Evolutionary conservation across 805 yeast genomes (phyloP).

Genomic region (Saturnispora gosingensis): DNA sequence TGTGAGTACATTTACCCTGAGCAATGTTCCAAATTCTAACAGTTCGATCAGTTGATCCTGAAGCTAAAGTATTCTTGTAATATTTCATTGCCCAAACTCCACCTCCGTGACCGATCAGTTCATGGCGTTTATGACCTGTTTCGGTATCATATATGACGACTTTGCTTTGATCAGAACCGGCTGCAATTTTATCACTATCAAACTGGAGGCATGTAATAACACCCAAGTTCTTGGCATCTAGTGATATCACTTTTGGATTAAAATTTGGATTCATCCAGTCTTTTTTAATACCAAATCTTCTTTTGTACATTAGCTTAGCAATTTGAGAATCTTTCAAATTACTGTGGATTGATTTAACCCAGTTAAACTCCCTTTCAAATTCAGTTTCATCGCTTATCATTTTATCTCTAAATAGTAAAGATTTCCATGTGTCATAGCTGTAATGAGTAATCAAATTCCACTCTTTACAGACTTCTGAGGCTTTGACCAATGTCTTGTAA

Average conservation of each 20-base stretch:
- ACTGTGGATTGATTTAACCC: slow-evolving; percentile 11
- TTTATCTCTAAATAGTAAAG: slow-evolving; percentile 51
- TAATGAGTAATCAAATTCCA: slow-evolving; percentile 65
- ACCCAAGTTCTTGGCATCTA: slow-evolving; percentile 56
- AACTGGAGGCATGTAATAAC: slow-evolving; percentile 95
- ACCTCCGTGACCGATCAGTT: slow-evolving; percentile 84
- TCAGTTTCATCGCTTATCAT: slow-evolving; percentile 39
- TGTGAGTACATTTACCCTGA: slow-evolving; percentile 80
- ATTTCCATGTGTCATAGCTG: slow-evolving; percentile 61
- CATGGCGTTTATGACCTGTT: slow-evolving; percentile 54
- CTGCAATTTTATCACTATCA: slow-evolving; percentile 81
- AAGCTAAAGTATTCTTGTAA: slow-evolving; percentile 70
- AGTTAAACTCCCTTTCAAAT: slow-evolving; percentile 29
- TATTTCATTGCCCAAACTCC: slow-evolving; percentile 98
- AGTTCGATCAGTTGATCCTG: slow-evolving; percentile 91
- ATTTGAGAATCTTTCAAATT: slow-evolving; percentile 11
- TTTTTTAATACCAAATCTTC: slow-evolving; percentile 44
- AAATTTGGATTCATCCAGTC: slow-evolving; percentile 78
- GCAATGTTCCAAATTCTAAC: slow-evolving; percentile 89
- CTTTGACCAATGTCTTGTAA: slow-evolving; percentile 47
- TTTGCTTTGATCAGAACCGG: slow-evolving; percentile 83
- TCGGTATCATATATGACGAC: slow-evolving; percentile 74
- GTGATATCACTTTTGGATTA: slow-evolving; percentile 56
- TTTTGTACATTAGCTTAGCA: slow-evolving; percentile 40
- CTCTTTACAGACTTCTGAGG: slow-evolving; percentile 52